phyloP scores from a whole-genome alignment of 2,329 filamentous ascomycete species.

The Raffaelea ambrosiae region DNA sequence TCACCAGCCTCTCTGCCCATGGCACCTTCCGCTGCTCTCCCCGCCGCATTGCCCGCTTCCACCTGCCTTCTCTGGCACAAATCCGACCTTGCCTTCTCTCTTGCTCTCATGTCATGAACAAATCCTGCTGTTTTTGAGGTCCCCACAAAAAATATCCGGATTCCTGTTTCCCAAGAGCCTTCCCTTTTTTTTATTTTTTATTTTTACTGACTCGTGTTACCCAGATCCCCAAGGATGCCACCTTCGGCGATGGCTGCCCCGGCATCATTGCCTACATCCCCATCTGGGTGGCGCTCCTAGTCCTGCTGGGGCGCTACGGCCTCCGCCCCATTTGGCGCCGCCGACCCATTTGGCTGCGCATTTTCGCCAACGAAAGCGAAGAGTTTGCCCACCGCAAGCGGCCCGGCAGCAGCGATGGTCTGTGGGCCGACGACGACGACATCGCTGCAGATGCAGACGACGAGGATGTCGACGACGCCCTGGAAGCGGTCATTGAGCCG shows the following conservation, averaged over 20 bases:
- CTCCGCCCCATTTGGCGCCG: slow-evolving; percentile 21
- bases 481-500: not conserved
- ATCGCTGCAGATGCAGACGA: not conserved
- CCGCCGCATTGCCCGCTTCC: too few relatives aligned
- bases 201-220: too few relatives aligned
- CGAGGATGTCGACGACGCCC: slow-evolving; percentile 3
- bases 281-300: slow-evolving; percentile 19
- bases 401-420: not conserved
- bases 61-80: too few relatives aligned
- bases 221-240: slow-evolving; percentile 21
- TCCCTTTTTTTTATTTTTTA: not conserved
- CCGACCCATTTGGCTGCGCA: slow-evolving; percentile 24
- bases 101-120: too few relatives aligned
- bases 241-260: slow-evolving; percentile 22
- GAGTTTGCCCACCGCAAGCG: slow-evolving; percentile 6
- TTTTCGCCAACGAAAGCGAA: slow-evolving; percentile 21
- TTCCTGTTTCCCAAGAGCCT: not conserved
- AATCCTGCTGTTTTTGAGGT: too few relatives aligned
- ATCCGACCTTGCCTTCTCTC: too few relatives aligned
- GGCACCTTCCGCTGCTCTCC: too few relatives aligned
- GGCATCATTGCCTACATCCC: slow-evolving; percentile 23
- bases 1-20: too few relatives aligned
- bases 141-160: not conserved
- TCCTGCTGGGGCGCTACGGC: slow-evolving; percentile 22
- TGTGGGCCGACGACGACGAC: not conserved